Evolutionary conservation across 2,329 filamentous ascomycete species (phyloP).

Genomic region (Ophiostoma perfectum): DNA sequence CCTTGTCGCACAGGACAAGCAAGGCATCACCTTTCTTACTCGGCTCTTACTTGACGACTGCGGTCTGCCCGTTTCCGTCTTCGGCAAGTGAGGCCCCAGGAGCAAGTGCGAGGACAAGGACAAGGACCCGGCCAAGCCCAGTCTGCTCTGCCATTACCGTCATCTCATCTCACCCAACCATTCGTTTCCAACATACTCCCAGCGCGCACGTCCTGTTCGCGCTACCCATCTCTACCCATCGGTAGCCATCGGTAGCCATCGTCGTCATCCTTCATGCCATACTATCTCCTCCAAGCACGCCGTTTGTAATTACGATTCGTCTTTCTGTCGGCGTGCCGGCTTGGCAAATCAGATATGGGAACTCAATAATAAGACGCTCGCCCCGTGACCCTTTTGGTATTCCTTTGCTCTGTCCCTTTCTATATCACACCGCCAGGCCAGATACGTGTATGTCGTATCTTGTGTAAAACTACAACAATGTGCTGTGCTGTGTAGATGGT

Average conservation of each 20-base stretch:
- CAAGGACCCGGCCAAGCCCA: too few relatives aligned
- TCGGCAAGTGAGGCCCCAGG: background rate
- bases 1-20: background rate
- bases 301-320: background rate
- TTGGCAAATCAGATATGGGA: background rate
- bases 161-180: constrained; percentile 5
- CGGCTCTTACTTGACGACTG: background rate
- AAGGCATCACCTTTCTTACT: background rate
- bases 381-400: background rate
- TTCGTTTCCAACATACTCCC: background rate
- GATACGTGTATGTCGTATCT: too few relatives aligned
- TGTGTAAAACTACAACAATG: too few relatives aligned
- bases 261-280: too few relatives aligned
- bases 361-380: too few relatives aligned
- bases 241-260: too few relatives aligned
- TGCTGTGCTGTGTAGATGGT: too few relatives aligned
- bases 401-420: background rate
- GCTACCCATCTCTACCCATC: background rate
- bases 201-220: background rate
- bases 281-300: too few relatives aligned
- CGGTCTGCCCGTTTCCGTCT: background rate
- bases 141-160: background rate
- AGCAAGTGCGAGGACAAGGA: too few relatives aligned
- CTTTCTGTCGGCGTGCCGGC: background rate
- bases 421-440: background rate